Evolutionary conservation across 305 asterid genomes (phyloP).

Genomic region (Petunia hybrid): DNA sequence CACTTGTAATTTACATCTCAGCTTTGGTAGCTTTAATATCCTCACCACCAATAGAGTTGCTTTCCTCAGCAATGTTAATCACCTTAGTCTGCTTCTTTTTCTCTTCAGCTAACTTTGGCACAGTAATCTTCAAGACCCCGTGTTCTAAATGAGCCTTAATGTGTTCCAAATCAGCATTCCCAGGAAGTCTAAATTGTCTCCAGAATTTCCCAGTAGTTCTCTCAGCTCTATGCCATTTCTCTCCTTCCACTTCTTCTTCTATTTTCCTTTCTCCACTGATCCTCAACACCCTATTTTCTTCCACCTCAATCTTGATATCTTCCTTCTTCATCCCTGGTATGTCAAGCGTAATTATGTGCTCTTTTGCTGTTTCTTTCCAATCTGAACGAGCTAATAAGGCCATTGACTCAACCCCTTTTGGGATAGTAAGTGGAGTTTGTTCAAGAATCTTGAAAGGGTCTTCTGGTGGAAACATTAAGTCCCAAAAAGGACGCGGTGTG

Average conservation of each 20-base stretch:
- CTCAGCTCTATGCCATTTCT: too few relatives aligned
- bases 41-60: conserved; percentile 30
- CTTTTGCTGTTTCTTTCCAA: conserved; percentile 64
- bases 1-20: conserved; percentile 39
- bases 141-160: too few relatives aligned
- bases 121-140: conserved; percentile 65
- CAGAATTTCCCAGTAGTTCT: too few relatives aligned
- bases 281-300: conserved; percentile 58
- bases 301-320: too few relatives aligned
- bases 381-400: too few relatives aligned
- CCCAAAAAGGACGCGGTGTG: too few relatives aligned
- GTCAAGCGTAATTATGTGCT: conserved; percentile 60
- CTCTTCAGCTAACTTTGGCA: conserved; percentile 58
- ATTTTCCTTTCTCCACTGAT: conserved; percentile 65
- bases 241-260: conserved; percentile 63
- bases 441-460: too few relatives aligned
- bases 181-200: conserved; percentile 71
- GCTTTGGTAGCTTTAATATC: conserved; percentile 46
- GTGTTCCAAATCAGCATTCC: conserved; percentile 55
- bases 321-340: too few relatives aligned
- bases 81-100: conserved; percentile 58
- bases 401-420: too few relatives aligned
- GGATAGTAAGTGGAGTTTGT: too few relatives aligned
- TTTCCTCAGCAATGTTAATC: conserved; percentile 44
- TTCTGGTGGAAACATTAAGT: too few relatives aligned